phyloP scores from a whole-genome alignment of 176 grass and related monocot species.

The Musa beccarii region DNA sequence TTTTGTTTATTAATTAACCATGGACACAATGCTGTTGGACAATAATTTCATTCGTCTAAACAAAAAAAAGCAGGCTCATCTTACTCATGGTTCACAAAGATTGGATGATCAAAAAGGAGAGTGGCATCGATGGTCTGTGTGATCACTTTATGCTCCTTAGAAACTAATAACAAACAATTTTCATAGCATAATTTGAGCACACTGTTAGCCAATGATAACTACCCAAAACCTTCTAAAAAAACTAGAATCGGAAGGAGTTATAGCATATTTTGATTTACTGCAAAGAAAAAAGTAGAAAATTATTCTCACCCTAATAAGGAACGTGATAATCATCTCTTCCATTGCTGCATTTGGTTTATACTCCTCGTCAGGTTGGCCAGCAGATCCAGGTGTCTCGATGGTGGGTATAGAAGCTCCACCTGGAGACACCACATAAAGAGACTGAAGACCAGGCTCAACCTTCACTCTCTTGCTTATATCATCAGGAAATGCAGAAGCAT shows the following conservation, averaged over 20 bases:
- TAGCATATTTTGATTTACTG: neutral
- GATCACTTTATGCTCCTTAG: too few species aligned
- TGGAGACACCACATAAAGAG: constrained; percentile 89
- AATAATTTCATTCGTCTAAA: neutral
- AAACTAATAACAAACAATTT: too few species aligned
- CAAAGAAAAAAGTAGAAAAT: neutral
- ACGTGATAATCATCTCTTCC: constrained; percentile 99
- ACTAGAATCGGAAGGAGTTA: neutral
- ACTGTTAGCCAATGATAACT: too few species aligned
- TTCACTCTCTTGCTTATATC: constrained; percentile 97
- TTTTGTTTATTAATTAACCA: neutral
- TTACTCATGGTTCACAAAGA: too few species aligned
- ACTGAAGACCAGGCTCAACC: constrained; percentile 85
- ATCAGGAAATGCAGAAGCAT: constrained; percentile 54
- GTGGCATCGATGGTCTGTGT: too few species aligned
- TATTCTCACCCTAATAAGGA: constrained; percentile 78
- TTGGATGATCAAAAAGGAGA: too few species aligned
- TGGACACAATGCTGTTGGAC: neutral
- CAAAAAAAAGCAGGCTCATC: too few species aligned
- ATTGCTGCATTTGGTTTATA: constrained; percentile 99
- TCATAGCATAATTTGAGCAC: too few species aligned
- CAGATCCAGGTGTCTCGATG: constrained; percentile 84
- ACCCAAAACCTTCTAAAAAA: neutral
- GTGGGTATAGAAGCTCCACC: constrained; percentile 82
- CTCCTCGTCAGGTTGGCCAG: constrained; percentile 87